Percentiles rank a stretch among this genome's conserved stretches.
Evolutionary conservation across 2,329 filamentous ascomycete genomes (phyloP).

Genomic region (Beauveria bassiana): DNA sequence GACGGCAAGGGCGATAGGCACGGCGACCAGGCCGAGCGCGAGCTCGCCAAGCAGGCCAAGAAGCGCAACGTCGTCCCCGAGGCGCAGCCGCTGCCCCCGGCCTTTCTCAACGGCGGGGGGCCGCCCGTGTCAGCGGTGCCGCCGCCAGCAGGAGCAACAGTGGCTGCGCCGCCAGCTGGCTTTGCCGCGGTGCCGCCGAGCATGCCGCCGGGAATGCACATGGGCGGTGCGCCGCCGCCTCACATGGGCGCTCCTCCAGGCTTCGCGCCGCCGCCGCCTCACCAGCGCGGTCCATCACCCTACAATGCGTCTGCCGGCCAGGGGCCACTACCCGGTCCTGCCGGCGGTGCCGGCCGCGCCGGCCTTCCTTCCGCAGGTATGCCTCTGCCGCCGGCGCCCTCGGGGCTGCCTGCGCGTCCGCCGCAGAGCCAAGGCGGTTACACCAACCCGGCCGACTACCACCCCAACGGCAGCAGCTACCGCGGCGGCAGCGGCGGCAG

Average conservation of each 20-base stretch:
- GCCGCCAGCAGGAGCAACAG: conserved; percentile 14
- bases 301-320: conserved; percentile 23
- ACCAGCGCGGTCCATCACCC: conserved; percentile 23
- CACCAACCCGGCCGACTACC: conserved; percentile 41
- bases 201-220: conserved; percentile 17
- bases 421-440: conserved; percentile 38
- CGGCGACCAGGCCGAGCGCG: conserved; percentile 86
- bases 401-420: conserved; percentile 42
- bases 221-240: conserved; percentile 17
- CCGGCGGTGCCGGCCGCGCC: conserved; percentile 20
- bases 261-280: conserved; percentile 29
- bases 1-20: conserved; percentile 96
- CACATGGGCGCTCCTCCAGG: conserved; percentile 17
- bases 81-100: conserved; percentile 65
- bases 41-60: conserved; percentile 84
- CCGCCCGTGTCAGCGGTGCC: conserved; percentile 17
- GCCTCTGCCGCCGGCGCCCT: conserved; percentile 41
- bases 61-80: conserved; percentile 88
- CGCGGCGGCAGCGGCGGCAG: conserved; percentile 25
- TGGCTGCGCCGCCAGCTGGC: conserved; percentile 19
- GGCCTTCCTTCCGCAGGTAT: conserved; percentile 15
- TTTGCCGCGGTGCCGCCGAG: conserved; percentile 30
- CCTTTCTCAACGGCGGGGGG: conserved; percentile 45
- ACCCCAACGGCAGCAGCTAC: conserved; percentile 31
- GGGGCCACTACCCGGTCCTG: conserved; percentile 15